Percentiles rank a stretch among this genome's conserved stretches.
phyloP scores from a whole-genome alignment of 768 basidiomycete species.

The Tulasnella sp. region DNA sequence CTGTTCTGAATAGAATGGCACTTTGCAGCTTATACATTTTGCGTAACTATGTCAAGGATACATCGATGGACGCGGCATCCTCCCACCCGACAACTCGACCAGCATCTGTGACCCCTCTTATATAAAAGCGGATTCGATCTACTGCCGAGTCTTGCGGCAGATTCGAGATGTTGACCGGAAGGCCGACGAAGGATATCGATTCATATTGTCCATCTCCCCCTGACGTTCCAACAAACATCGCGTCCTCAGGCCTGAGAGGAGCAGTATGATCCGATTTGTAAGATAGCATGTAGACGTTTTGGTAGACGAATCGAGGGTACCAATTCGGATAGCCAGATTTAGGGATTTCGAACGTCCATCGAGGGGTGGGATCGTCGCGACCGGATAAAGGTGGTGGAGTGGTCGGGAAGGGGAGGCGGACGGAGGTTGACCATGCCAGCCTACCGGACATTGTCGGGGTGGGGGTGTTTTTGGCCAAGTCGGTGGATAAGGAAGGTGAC shows the following conservation, averaged over 20 bases:
- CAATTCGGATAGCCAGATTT: background rate
- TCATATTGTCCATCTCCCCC: background rate
- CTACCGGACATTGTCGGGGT: background rate
- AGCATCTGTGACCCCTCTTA: background rate
- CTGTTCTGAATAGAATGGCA: too few species aligned
- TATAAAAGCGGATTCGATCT: background rate
- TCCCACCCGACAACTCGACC: background rate
- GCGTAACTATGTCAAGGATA: too few species aligned
- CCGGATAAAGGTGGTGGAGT: background rate
- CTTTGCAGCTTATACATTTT: too few species aligned
- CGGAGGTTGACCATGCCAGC: background rate
- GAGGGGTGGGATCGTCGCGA: background rate
- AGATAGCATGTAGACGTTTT: background rate
- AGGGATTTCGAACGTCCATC: background rate
- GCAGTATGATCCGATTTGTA: background rate
- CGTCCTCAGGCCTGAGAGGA: background rate
- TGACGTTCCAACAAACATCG: background rate
- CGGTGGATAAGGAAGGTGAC: background rate
- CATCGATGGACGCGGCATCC: background rate
- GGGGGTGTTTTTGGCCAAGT: background rate
- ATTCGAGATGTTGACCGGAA: background rate
- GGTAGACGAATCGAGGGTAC: background rate
- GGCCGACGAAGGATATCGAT: background rate
- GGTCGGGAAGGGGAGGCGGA: too few species aligned
- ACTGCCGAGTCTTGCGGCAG: background rate